Percentiles rank a stretch among this genome's conserved stretches.
These are phyloP conservation scores for Tothia fuscella DNA, from an alignment of 2,329 filamentous ascomycete genomes.

Conservation along the genomic window DNA sequence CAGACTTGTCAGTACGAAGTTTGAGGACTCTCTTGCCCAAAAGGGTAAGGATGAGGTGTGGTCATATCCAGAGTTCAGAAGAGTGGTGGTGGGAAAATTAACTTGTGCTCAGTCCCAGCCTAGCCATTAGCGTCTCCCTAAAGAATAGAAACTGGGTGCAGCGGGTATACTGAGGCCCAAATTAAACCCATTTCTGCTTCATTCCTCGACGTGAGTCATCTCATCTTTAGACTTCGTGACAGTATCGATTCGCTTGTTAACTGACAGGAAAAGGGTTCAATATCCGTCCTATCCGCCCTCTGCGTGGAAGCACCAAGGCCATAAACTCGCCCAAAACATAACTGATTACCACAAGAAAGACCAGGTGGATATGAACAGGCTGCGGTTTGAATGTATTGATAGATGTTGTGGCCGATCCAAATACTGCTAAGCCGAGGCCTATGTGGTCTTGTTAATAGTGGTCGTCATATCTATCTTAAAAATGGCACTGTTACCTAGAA, in stretches of 20 bases:
- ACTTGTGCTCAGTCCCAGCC: too few species aligned
- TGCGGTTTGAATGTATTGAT: constrained; percentile 40
- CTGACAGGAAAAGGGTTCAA: constrained; percentile 25
- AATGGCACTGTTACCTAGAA: too few species aligned
- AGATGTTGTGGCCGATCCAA: constrained; percentile 24
- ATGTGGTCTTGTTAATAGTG: background rate
- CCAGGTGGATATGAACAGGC: constrained; percentile 30
- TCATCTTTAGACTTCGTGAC: background rate
- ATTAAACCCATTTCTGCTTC: too few species aligned
- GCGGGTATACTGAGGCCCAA: too few species aligned
- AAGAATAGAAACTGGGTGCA: too few species aligned
- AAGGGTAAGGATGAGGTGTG: too few species aligned
- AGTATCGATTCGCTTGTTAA: background rate
- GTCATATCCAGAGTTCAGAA: too few species aligned
- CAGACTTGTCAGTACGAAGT: background rate
- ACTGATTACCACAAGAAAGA: constrained; percentile 35
- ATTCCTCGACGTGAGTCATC: too few species aligned
- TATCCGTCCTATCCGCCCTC: constrained; percentile 22
- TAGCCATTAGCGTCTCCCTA: too few species aligned
- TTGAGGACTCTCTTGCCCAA: too few species aligned
- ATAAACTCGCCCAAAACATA: constrained; percentile 32
- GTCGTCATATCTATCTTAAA: background rate
- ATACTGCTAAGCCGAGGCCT: constrained; percentile 6
- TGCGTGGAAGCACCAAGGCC: constrained; percentile 25
- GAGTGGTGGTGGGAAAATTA: too few species aligned